These are phyloP conservation scores for Magnaporthiopsis rhizophila DNA, from an alignment of 2,329 filamentous ascomycete genomes.

Conservation along the genomic window DNA sequence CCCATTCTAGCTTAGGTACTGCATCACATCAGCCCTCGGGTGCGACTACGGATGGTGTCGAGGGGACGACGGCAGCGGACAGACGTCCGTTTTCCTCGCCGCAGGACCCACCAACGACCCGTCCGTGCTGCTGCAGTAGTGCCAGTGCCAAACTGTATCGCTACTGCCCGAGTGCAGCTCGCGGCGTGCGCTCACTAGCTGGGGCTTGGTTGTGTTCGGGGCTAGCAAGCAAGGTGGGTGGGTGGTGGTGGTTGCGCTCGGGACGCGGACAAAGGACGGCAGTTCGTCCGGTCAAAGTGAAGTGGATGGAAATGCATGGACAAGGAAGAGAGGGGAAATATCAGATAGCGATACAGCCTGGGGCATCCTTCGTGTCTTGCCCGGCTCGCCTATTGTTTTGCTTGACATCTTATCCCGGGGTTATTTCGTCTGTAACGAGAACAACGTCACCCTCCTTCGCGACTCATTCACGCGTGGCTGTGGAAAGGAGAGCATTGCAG, in stretches of 20 bases:
- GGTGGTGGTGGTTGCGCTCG: neutral
- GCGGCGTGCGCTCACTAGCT: neutral
- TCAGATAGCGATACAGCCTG: neutral
- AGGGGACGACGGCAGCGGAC: neutral
- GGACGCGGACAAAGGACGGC: neutral
- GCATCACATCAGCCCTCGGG: neutral
- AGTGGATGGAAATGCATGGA: neutral
- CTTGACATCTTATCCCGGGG: no score
- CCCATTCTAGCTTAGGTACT: neutral
- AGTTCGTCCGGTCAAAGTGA: neutral
- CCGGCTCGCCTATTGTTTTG: neutral
- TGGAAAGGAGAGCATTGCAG: neutral
- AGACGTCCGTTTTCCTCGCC: neutral
- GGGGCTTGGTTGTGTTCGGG: neutral
- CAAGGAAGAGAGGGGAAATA: neutral
- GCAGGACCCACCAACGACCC: neutral
- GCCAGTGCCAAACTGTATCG: neutral
- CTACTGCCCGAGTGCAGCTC: neutral
- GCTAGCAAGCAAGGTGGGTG: neutral
- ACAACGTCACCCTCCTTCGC: neutral
- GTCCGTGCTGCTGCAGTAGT: neutral
- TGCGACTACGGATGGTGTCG: neutral
- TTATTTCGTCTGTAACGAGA: neutral
- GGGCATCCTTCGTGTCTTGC: neutral
- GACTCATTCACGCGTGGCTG: neutral